Base-by-base conservation (phyloP, 2,329 filamentous ascomycete genomes). In the Cladophialophora immunda region DNA sequence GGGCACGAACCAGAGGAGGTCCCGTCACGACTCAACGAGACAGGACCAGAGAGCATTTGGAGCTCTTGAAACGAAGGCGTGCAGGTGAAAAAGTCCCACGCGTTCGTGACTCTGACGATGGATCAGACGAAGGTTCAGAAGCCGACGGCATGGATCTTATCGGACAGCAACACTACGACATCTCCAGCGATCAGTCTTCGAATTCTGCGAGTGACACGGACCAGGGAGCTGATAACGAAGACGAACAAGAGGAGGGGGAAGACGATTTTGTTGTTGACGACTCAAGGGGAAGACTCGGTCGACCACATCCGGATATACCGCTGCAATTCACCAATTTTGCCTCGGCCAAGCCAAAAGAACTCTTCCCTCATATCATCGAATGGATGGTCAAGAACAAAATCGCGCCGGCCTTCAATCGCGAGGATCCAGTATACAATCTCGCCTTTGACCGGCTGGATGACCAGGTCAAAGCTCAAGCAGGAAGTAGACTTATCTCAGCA, bases 311-410 rank as follows among this genome's bases (percentile, higher is more conserved):
- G 11, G 82, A 83, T 3, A 87, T 92, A 1, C 92, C 92, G 0
- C 81, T 94, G 0, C 81, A 90, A 72, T 93, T 92, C 76, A 91
- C 89, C 0, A 79, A 84, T 3, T 84, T 90, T 64, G 85, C 87
- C 0, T 87, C 89, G 68, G 89, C 89, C 71, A 90, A 90, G 58
- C 81, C 89, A 0, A 89, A 88, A 70, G 88, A 92, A 45, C 87
- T 93, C 58, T 94, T 94, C 80, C 86, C 86, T 56, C 88, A 89
- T 72, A 90, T 87, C 0, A 83, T 94, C 1, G 90, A 93, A 75
- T 94, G 91, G 91, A 90, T 94, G 79, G 89, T 94, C 2, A 90
- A 93, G 73, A 91, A 91, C 75, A 89, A 90, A 72, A 83, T 95
- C 58, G 90, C 93, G 71, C 91, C 91, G 0, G 87, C 83, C 0